Conservation (phyloP, 495 filamentous ascomycete species). For the Barbatosphaeria neglecta region DNA sequence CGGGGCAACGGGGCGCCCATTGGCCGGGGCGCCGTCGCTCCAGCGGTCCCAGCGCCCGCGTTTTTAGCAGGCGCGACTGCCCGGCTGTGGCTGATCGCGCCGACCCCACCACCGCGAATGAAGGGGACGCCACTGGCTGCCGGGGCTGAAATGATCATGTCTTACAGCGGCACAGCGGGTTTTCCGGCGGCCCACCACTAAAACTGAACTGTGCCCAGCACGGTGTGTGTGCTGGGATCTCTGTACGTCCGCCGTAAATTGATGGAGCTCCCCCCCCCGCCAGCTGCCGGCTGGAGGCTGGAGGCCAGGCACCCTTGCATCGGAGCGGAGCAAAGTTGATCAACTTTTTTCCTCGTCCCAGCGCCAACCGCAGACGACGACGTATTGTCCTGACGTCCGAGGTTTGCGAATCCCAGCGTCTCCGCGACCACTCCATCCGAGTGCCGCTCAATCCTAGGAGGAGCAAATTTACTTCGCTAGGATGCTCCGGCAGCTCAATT, state of each 20-base stretch:
- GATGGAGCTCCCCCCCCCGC: background rate
- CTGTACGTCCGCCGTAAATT: too few relatives aligned
- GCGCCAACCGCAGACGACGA: background rate
- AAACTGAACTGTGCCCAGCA: too few relatives aligned
- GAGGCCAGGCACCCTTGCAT: background rate
- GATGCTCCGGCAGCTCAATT: background rate
- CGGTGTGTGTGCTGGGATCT: too few relatives aligned
- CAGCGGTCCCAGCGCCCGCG: conserved; percentile 10
- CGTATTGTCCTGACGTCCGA: background rate
- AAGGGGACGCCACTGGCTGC: too few relatives aligned
- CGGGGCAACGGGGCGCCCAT: conserved; percentile 32
- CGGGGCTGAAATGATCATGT: too few relatives aligned
- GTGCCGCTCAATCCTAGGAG: background rate
- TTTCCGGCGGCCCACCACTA: background rate
- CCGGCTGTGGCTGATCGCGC: conserved; percentile 1
- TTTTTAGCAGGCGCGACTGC: conserved; percentile 10
- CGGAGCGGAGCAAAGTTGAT: conserved; percentile 2
- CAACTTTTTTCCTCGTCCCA: conserved; percentile 1
- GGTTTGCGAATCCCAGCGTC: background rate
- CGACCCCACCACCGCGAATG: background rate
- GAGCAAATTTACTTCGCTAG: background rate
- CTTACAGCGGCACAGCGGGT: too few relatives aligned
- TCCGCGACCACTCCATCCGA: background rate
- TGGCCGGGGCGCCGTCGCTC: conserved; percentile 14
- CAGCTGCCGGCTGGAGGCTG: background rate